Percentiles rank a stretch among this genome's conserved stretches.
phyloP scores from a whole-genome alignment of 331 rosid species.

The Ulmus americana region DNA sequence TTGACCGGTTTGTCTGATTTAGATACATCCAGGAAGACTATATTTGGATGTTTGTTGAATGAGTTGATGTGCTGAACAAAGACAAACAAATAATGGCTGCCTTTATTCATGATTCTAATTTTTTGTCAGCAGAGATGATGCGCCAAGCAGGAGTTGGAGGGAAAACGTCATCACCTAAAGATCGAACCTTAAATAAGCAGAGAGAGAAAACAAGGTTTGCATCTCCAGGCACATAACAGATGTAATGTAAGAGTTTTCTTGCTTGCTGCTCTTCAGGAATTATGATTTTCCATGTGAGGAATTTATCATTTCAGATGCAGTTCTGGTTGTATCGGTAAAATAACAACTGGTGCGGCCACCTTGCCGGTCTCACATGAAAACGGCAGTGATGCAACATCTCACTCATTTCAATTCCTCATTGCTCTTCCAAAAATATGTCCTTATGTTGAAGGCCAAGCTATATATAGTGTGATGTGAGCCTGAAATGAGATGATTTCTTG shows the following conservation, averaged over 20 bases:
- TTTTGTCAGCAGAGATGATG: slow-evolving; percentile 74
- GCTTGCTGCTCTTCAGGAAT: slow-evolving; percentile 15
- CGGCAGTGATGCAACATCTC: slow-evolving; percentile 21
- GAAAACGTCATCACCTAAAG: slow-evolving; percentile 88
- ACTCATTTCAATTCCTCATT: slow-evolving; percentile 26
- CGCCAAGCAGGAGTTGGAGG: slow-evolving; percentile 80
- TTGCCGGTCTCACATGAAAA: background rate
- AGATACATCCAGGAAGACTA: too few relatives aligned
- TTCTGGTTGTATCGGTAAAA: slow-evolving; percentile 29
- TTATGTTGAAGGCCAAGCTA: slow-evolving; percentile 18
- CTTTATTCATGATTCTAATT: slow-evolving; percentile 4
- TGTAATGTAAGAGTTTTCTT: slow-evolving; percentile 16
- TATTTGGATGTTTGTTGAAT: too few relatives aligned
- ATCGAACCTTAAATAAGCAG: slow-evolving; percentile 56
- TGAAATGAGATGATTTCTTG: background rate
- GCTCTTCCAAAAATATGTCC: slow-evolving; percentile 6
- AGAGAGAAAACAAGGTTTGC: slow-evolving; percentile 92
- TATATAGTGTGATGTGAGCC: slow-evolving; percentile 14
- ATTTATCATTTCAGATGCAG: slow-evolving; percentile 35
- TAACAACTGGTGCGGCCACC: slow-evolving; percentile 12
- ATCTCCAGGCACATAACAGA: slow-evolving; percentile 53
- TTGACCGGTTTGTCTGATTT: background rate
- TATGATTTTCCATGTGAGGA: slow-evolving; percentile 16
- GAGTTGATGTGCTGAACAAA: too few relatives aligned
- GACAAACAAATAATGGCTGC: too few relatives aligned